Evolutionary conservation across 768 basidiomycete species (phyloP).

Genomic region (Rhizopogon vulgaris): DNA sequence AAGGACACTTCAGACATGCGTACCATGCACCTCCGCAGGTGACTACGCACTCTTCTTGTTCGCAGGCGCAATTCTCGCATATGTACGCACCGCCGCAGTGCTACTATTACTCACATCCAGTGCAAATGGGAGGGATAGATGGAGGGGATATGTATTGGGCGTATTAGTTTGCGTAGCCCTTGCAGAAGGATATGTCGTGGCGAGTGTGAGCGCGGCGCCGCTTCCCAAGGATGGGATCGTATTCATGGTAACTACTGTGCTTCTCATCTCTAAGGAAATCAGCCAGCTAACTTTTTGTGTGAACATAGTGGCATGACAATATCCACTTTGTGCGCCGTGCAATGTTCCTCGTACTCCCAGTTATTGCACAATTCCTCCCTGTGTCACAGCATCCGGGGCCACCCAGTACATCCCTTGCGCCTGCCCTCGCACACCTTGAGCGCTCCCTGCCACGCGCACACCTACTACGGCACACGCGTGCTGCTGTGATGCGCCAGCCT

Average conservation of each 20-base stretch:
- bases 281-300: background rate
- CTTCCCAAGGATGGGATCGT: constrained; percentile 37
- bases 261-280: background rate
- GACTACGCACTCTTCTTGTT: constrained; percentile 59
- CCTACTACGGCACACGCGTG: constrained; percentile 50
- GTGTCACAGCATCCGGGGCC: constrained; percentile 24
- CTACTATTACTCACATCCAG: constrained; percentile 38
- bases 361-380: constrained; percentile 39
- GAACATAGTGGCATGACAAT: constrained; percentile 58
- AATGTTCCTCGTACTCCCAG: constrained; percentile 54
- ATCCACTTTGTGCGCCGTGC: constrained; percentile 47
- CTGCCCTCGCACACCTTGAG: constrained; percentile 24
- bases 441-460: constrained; percentile 41
- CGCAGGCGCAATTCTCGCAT: constrained; percentile 49
- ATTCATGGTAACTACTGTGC: constrained; percentile 31
- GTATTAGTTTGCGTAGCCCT: constrained; percentile 43
- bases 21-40: constrained; percentile 53
- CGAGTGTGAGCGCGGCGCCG: constrained; percentile 39
- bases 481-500: constrained; percentile 50
- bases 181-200: constrained; percentile 48
- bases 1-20: constrained; percentile 52
- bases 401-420: constrained; percentile 21
- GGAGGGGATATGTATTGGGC: constrained; percentile 41
- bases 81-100: constrained; percentile 50
- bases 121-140: constrained; percentile 34